Evolutionary conservation across 2,329 filamentous ascomycete species (phyloP).

Genomic region (Chaetomiaceae sp.): DNA sequence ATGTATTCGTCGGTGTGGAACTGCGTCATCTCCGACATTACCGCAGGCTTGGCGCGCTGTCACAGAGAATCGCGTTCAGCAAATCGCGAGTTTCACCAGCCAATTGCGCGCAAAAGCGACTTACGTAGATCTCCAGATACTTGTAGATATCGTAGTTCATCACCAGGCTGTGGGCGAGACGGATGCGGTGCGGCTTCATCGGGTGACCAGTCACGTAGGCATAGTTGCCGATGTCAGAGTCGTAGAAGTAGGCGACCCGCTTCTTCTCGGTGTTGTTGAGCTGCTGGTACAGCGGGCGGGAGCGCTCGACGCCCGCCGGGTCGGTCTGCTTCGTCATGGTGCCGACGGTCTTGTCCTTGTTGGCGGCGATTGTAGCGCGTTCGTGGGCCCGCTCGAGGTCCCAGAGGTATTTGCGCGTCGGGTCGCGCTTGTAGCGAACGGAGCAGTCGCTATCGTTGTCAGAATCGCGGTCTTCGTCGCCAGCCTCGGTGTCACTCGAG

Average conservation of each 20-base stretch:
- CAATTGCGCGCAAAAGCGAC: slow-evolving; percentile 38
- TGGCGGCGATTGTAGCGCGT: neutral
- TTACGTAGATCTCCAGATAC: slow-evolving; percentile 91
- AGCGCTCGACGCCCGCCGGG: slow-evolving; percentile 34
- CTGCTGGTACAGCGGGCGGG: slow-evolving; percentile 41
- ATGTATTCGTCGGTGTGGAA: slow-evolving; percentile 97
- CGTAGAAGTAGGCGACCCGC: slow-evolving; percentile 97
- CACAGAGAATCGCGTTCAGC: neutral
- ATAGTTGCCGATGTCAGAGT: slow-evolving; percentile 97
- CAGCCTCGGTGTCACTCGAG: too few species aligned
- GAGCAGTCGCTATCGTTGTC: too few species aligned
- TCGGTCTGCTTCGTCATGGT: slow-evolving; percentile 26
- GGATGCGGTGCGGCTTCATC: slow-evolving; percentile 97
- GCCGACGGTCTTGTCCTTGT: neutral
- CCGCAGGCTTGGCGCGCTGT: slow-evolving; percentile 79
- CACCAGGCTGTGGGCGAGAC: slow-evolving; percentile 89
- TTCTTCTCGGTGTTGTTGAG: slow-evolving; percentile 49
- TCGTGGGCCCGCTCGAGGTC: too few species aligned
- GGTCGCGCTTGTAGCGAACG: too few species aligned
- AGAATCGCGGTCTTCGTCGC: neutral
- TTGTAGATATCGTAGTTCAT: slow-evolving; percentile 95
- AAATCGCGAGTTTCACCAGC: neutral
- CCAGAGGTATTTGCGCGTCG: too few species aligned
- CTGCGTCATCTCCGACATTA: slow-evolving; percentile 80
- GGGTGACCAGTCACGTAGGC: slow-evolving; percentile 94